Percentiles rank a stretch among this genome's conserved stretches.
These are phyloP conservation scores for Margaritispora aquatica DNA, from an alignment of 495 filamentous ascomycete genomes.

Conservation along the genomic window DNA sequence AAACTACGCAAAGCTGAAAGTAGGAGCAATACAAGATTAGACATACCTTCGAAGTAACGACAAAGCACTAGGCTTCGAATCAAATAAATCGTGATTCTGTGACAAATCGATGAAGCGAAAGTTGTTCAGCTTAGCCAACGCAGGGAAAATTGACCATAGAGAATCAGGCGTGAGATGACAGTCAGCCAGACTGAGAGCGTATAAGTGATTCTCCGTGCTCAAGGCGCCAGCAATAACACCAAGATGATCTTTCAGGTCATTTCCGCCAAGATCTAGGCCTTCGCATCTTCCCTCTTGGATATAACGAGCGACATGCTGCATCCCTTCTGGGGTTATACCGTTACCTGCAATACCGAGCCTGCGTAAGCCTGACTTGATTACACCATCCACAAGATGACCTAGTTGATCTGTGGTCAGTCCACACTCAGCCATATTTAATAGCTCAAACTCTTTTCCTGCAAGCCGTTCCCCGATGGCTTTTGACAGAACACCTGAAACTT, in stretches of 20 bases:
- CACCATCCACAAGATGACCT: conserved; percentile 65
- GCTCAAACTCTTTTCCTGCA: conserved; percentile 68
- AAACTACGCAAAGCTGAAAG: neutral
- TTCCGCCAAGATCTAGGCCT: conserved; percentile 91
- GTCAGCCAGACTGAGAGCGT: conserved; percentile 80
- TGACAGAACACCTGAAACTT: conserved; percentile 50
- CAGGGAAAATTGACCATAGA: conserved; percentile 70
- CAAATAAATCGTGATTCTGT: conserved; percentile 80
- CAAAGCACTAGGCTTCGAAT: conserved; percentile 65
- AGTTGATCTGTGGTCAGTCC: conserved; percentile 64
- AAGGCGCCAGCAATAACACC: conserved; percentile 58
- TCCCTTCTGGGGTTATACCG: conserved; percentile 59
- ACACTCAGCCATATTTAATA: conserved; percentile 79
- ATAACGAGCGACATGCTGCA: conserved; percentile 71
- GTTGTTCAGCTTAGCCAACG: conserved; percentile 59
- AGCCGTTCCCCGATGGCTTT: conserved; percentile 72
- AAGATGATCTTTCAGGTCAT: conserved; percentile 65
- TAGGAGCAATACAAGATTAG: neutral
- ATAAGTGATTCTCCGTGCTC: conserved; percentile 52
- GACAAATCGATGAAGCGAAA: conserved; percentile 89
- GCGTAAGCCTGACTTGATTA: conserved; percentile 64
- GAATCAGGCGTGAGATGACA: conserved; percentile 71
- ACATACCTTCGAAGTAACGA: conserved; percentile 62
- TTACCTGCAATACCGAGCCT: conserved; percentile 82
- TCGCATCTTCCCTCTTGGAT: conserved; percentile 70